phyloP scores from a whole-genome alignment of 1,284 basidiomycete genomes.

The Butyriboletus appendiculatus region DNA sequence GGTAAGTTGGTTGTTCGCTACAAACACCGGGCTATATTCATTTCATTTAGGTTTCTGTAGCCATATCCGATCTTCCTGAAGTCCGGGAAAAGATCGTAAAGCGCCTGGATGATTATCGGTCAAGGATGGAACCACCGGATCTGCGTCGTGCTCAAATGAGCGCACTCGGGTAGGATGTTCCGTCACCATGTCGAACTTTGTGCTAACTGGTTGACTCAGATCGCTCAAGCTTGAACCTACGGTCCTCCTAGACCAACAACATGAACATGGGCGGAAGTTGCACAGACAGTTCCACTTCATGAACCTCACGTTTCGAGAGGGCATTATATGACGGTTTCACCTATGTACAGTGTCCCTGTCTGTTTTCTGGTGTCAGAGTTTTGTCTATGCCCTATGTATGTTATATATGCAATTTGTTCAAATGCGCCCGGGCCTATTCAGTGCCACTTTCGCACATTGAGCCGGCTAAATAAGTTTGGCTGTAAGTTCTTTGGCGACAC shows the following conservation, averaged over 20 bases:
- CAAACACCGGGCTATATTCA: not conserved
- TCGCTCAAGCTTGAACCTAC: slow-evolving; percentile 30
- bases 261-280: slow-evolving; percentile 5
- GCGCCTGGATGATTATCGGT: slow-evolving; percentile 27
- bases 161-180: slow-evolving; percentile 22
- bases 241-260: slow-evolving; percentile 23
- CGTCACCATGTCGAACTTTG: not conserved
- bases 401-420: slow-evolving; percentile 9
- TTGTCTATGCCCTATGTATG: not conserved
- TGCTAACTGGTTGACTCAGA: slow-evolving; percentile 21
- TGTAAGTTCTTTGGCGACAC: slow-evolving; percentile 21
- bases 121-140: slow-evolving; percentile 20
- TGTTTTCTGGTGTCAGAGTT: not conserved
- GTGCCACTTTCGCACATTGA: slow-evolving; percentile 35
- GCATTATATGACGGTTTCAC: slow-evolving; percentile 21
- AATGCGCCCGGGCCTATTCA: slow-evolving; percentile 3
- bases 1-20: slow-evolving; percentile 33
- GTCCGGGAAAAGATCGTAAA: slow-evolving; percentile 41
- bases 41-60: slow-evolving; percentile 41
- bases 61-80: slow-evolving; percentile 54
- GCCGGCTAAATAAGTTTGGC: slow-evolving; percentile 24
- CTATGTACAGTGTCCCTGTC: not conserved
- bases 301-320: slow-evolving; percentile 19
- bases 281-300: slow-evolving; percentile 11
- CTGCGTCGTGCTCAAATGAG: slow-evolving; percentile 29